Conservation (phyloP, 148 eudicot species). For the Rhododendron molle region DNA sequence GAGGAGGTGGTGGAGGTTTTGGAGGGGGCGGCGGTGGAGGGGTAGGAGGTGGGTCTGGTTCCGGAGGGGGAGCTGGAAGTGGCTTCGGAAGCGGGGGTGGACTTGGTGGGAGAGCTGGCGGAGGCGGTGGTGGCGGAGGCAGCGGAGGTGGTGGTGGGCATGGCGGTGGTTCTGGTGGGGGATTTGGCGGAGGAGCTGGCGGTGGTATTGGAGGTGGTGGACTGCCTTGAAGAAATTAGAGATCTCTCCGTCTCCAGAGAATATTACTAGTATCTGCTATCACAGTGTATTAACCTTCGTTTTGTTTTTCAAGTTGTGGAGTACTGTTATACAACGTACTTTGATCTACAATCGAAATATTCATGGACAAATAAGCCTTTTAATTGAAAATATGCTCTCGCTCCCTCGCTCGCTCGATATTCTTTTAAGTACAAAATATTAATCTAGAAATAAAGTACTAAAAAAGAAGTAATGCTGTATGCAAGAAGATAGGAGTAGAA, state of each 20-base stretch:
- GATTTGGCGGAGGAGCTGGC: constrained; percentile 11
- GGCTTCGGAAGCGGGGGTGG: neutral
- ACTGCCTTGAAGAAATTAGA: neutral
- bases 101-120: constrained; percentile 9
- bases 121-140: constrained; percentile 8
- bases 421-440: no score
- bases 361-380: neutral
- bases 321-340: neutral
- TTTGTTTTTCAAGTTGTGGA: neutral
- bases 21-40: constrained; percentile 17
- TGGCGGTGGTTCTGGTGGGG: constrained; percentile 1
- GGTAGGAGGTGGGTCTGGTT: constrained; percentile 8
- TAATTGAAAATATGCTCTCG: no score
- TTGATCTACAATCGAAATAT: neutral
- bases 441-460: no score
- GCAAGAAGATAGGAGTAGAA: no score
- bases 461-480: no score
- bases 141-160: constrained; percentile 4
- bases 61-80: constrained; percentile 11
- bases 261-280: neutral
- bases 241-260: neutral
- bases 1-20: constrained; percentile 13
- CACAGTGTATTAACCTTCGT: neutral
- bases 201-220: constrained; percentile 16
- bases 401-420: no score